phyloP scores from a whole-genome alignment of 2,329 filamentous ascomycete species.

The Trichophyton equinum region DNA sequence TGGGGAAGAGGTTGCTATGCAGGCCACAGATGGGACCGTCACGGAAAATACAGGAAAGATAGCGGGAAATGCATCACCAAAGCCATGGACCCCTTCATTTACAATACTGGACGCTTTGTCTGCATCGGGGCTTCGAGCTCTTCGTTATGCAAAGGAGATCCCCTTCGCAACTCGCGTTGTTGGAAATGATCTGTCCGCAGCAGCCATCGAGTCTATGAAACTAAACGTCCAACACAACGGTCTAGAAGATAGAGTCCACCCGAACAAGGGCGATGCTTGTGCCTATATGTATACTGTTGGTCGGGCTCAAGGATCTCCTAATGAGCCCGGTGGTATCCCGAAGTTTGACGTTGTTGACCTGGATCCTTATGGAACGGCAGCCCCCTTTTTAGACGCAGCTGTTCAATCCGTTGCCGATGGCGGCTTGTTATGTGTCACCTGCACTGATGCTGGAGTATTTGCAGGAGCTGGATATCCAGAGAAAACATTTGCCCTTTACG shows the following conservation, averaged over 20 bases:
- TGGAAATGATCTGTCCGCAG: constrained; percentile 74
- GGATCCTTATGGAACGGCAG: constrained; percentile 89
- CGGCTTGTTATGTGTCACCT: constrained; percentile 85
- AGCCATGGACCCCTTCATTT: constrained; percentile 40
- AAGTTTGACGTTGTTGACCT: constrained; percentile 91
- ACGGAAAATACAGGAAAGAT: constrained; percentile 4
- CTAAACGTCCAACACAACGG: constrained; percentile 76
- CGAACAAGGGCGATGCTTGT: constrained; percentile 70
- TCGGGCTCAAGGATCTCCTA: constrained; percentile 29
- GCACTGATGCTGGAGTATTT: constrained; percentile 91
- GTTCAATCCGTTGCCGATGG: constrained; percentile 79
- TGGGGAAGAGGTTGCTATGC: not conserved
- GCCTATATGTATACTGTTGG: constrained; percentile 77
- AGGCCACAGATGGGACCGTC: not conserved
- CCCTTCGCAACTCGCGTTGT: constrained; percentile 71
- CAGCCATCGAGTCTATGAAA: constrained; percentile 67
- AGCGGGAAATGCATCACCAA: not conserved
- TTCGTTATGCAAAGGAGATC: constrained; percentile 85
- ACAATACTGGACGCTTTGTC: constrained; percentile 92
- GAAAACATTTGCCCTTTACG: constrained; percentile 89
- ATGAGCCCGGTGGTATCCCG: constrained; percentile 26
- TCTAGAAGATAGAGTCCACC: constrained; percentile 55
- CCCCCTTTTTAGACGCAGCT: constrained; percentile 81
- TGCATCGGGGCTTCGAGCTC: constrained; percentile 77
- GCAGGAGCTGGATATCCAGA: constrained; percentile 89